A percentile compares a stretch with the other conserved stretches of the same genome.
Evolutionary conservation across 371 early-diverging fungal species (phyloP).

Genomic region (Mortierella sp.): DNA sequence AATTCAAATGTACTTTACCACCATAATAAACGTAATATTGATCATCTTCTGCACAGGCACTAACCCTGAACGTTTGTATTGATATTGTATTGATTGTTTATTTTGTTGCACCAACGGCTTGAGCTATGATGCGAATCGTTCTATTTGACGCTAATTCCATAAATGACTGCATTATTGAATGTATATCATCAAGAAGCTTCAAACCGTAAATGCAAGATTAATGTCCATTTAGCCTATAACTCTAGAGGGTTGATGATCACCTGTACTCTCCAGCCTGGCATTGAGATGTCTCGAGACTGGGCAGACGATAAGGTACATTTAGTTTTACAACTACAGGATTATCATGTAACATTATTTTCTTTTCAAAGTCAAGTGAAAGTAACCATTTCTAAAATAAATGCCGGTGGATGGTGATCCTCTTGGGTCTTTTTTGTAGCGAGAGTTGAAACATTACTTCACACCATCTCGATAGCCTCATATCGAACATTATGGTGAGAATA

Average conservation of each 20-base stretch:
- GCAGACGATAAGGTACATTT: no score
- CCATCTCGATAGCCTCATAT: conserved; percentile 48
- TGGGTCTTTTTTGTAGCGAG: not conserved
- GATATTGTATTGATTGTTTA: not conserved
- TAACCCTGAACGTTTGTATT: not conserved
- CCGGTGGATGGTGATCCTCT: no score
- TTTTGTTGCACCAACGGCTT: not conserved
- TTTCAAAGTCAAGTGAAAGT: no score
- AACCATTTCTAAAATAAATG: no score
- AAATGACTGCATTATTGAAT: not conserved
- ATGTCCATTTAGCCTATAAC: no score
- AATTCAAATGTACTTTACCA: not conserved
- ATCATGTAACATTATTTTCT: not conserved
- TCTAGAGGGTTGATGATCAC: no score
- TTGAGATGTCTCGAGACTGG: not conserved
- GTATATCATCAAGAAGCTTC: no score
- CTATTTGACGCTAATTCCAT: not conserved
- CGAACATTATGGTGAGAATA: conserved; percentile 16
- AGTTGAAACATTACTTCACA: conserved; percentile 9
- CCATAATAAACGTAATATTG: conserved; percentile 8
- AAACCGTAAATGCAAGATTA: no score
- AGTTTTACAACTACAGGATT: no score
- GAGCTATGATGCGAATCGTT: not conserved
- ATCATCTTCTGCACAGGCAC: not conserved
- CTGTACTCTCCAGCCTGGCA: no score